phyloP scores from a whole-genome alignment of 192 early-diverging fungal genomes.

The Phlyctochytrium planicorne region DNA sequence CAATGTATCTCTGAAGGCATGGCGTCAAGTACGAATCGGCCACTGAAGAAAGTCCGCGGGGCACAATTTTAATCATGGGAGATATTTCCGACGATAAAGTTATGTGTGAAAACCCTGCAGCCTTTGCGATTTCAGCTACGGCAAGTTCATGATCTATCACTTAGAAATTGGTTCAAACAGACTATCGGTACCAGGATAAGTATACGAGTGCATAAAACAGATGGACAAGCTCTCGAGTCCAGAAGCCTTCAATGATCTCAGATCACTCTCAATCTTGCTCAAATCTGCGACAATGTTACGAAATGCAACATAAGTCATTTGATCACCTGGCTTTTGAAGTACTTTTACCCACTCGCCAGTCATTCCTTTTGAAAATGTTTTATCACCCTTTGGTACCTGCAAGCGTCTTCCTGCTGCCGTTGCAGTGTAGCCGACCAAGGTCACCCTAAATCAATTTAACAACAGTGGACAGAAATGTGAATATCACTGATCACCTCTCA shows the following conservation, averaged over 20 bases:
- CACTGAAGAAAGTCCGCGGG: slow-evolving; percentile 84
- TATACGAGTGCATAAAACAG: slow-evolving; percentile 93
- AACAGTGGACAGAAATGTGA: slow-evolving; percentile 2
- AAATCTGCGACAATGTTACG: no score
- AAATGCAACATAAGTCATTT: neutral
- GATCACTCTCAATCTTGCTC: slow-evolving; percentile 49
- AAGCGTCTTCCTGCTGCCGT: slow-evolving; percentile 28
- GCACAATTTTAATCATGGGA: slow-evolving; percentile 95
- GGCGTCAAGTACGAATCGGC: slow-evolving; percentile 96
- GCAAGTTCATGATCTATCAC: slow-evolving; percentile 69
- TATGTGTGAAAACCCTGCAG: slow-evolving; percentile 83
- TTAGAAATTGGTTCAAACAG: neutral
- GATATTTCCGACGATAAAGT: slow-evolving; percentile 77
- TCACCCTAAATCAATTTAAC: slow-evolving; percentile 59
- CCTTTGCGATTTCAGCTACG: slow-evolving; percentile 62
- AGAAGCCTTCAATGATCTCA: slow-evolving; percentile 59
- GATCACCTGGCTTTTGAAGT: slow-evolving; percentile 59
- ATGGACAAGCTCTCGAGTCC: slow-evolving; percentile 87
- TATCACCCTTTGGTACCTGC: slow-evolving; percentile 41
- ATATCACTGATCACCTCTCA: slow-evolving; percentile 60
- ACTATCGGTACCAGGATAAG: slow-evolving; percentile 63
- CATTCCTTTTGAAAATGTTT: slow-evolving; percentile 62
- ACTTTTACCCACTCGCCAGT: slow-evolving; percentile 87
- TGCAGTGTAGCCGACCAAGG: slow-evolving; percentile 75
- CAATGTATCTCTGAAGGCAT: slow-evolving; percentile 79